These are phyloP conservation scores for Cynara cardunculus DNA, from an alignment of 129 eudicot species.

Conservation along the genomic window DNA sequence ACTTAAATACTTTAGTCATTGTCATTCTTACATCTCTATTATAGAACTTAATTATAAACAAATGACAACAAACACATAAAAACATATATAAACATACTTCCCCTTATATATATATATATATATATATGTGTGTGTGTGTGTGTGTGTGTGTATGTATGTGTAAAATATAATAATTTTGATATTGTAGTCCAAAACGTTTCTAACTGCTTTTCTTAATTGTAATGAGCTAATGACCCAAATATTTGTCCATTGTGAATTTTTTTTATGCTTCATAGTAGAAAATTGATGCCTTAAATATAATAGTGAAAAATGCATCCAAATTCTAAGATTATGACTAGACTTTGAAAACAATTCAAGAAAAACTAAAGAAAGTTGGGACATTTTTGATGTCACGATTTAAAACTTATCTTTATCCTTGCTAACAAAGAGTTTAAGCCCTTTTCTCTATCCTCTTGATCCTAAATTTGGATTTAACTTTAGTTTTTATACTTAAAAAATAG, in stretches of 20 bases:
- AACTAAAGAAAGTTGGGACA: neutral
- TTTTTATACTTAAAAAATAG: neutral
- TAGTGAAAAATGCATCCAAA: neutral
- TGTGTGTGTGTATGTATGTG: too few relatives aligned
- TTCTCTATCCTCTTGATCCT: neutral
- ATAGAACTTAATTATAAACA: neutral
- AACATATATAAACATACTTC: neutral
- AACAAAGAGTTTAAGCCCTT: neutral
- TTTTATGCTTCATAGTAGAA: neutral
- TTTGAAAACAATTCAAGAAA: neutral
- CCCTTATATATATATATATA: neutral
- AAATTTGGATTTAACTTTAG: neutral
- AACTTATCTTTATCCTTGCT: neutral
- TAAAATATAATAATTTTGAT: neutral
- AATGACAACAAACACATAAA: neutral
- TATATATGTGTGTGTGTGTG: too few relatives aligned
- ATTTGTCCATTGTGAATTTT: neutral
- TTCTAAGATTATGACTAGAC: neutral
- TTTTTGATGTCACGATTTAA: too few relatives aligned
- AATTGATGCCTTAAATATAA: neutral
- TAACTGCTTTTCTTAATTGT: neutral
- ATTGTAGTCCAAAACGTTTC: neutral
- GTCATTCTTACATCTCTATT: neutral
- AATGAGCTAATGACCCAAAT: neutral
- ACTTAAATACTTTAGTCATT: neutral